These are phyloP conservation scores for Sporothrix luriei DNA, from an alignment of 2,329 filamentous ascomycete species.

Conservation along the genomic window DNA sequence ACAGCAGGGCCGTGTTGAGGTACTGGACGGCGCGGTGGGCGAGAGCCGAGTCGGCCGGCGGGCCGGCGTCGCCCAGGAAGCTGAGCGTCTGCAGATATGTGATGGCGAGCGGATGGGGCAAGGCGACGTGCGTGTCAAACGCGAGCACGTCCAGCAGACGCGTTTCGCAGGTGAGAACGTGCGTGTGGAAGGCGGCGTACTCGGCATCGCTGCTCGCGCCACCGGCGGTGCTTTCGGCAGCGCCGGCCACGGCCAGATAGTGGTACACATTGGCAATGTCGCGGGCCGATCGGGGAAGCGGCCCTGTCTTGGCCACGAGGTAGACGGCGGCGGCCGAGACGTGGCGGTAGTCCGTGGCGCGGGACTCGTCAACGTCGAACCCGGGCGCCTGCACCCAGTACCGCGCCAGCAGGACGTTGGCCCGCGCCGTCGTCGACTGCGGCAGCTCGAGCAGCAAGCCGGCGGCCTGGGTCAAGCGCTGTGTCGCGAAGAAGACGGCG, in stretches of 20 bases:
- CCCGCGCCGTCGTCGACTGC: slow-evolving; percentile 82
- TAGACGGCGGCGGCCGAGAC: slow-evolving; percentile 81
- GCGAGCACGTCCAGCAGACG: slow-evolving; percentile 73
- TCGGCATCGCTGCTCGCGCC: slow-evolving; percentile 57
- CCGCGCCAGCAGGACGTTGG: slow-evolving; percentile 77
- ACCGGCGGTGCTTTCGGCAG: slow-evolving; percentile 48
- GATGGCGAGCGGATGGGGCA: slow-evolving; percentile 83
- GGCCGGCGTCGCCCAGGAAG: slow-evolving; percentile 49
- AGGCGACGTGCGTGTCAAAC: slow-evolving; percentile 81
- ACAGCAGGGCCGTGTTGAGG: slow-evolving; percentile 83
- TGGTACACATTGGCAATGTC: slow-evolving; percentile 83
- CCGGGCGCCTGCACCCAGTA: slow-evolving; percentile 68
- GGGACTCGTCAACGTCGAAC: neutral
- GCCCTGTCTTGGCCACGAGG: slow-evolving; percentile 79
- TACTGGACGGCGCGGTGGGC: slow-evolving; percentile 67
- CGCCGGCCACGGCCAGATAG: slow-evolving; percentile 68
- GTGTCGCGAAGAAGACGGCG: slow-evolving; percentile 69
- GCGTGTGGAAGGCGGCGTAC: slow-evolving; percentile 66
- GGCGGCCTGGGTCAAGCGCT: slow-evolving; percentile 74
- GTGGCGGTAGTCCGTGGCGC: slow-evolving; percentile 44
- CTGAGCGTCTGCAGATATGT: slow-evolving; percentile 92
- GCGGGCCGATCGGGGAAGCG: slow-evolving; percentile 72
- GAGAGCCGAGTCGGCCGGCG: slow-evolving; percentile 65
- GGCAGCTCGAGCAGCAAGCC: slow-evolving; percentile 80
- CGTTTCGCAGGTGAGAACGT: slow-evolving; percentile 73